These are phyloP conservation scores for Xylaria curta DNA, from an alignment of 495 filamentous ascomycete species.

Conservation along the genomic window DNA sequence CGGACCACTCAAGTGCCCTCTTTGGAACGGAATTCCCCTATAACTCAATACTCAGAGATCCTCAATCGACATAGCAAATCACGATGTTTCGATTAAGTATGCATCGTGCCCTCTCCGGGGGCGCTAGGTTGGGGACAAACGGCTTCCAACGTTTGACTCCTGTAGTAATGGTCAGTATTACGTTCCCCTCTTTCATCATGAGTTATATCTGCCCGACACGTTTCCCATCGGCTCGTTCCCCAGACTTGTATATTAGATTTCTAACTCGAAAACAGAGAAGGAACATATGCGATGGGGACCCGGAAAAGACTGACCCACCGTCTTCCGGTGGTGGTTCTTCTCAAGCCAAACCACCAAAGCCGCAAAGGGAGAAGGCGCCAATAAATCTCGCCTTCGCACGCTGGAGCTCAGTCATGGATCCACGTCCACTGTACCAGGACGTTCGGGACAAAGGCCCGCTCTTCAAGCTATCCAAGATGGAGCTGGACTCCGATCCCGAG, in stretches of 20 bases:
- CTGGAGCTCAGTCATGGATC: neutral
- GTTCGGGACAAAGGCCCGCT: neutral
- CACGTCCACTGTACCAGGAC: neutral
- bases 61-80: neutral
- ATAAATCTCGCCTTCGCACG: neutral
- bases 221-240: neutral
- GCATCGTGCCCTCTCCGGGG: neutral
- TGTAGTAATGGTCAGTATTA: neutral
- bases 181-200: neutral
- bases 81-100: constrained; percentile 1
- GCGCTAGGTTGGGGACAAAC: neutral
- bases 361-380: no score
- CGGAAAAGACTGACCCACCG: neutral
- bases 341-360: neutral
- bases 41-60: no score
- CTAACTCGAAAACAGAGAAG: neutral
- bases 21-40: no score
- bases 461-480: neutral
- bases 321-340: neutral
- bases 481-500: neutral
- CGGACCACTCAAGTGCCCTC: neutral
- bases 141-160: neutral
- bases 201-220: neutral
- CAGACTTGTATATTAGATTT: neutral
- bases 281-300: neutral